These are phyloP conservation scores for Kwoniella shivajii DNA, from an alignment of 1,284 basidiomycete genomes.

Conservation along the genomic window DNA sequence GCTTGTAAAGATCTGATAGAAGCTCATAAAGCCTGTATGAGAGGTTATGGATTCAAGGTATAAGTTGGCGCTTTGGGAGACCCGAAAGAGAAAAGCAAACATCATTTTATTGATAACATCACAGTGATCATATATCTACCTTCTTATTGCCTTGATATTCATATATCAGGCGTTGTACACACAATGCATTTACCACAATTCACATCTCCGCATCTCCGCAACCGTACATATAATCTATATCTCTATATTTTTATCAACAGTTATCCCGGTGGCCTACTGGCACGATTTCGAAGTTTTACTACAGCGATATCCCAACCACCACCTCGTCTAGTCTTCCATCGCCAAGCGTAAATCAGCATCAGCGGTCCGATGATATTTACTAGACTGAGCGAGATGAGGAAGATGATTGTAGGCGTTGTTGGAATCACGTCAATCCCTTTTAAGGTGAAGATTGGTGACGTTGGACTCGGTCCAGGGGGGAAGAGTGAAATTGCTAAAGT, in stretches of 20 bases:
- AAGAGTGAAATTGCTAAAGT: constrained; percentile 39
- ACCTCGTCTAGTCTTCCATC: constrained; percentile 45
- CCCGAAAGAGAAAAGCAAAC: neutral
- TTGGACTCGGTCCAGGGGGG: constrained; percentile 5
- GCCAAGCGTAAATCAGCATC: constrained; percentile 47
- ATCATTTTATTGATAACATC: neutral
- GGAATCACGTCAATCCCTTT: neutral
- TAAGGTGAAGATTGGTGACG: neutral
- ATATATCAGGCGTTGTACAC: constrained; percentile 1
- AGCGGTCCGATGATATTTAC: constrained; percentile 44
- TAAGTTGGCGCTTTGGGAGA: too few species aligned
- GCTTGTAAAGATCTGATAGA: constrained; percentile 79
- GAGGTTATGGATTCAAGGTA: constrained; percentile 78
- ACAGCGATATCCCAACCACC: constrained; percentile 50
- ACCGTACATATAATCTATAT: neutral
- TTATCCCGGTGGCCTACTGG: neutral
- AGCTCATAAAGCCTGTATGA: constrained; percentile 88
- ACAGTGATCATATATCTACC: neutral
- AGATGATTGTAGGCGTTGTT: constrained; percentile 25
- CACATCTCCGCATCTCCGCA: neutral
- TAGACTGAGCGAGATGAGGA: constrained; percentile 27
- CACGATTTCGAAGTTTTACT: constrained; percentile 35
- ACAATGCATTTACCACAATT: constrained; percentile 11
- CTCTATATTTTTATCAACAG: neutral
- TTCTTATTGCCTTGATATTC: neutral